Percentiles rank a stretch among this genome's conserved stretches.
Conservation (phyloP, 148 eudicot genomes). For the Vaccinium myrtillus region DNA sequence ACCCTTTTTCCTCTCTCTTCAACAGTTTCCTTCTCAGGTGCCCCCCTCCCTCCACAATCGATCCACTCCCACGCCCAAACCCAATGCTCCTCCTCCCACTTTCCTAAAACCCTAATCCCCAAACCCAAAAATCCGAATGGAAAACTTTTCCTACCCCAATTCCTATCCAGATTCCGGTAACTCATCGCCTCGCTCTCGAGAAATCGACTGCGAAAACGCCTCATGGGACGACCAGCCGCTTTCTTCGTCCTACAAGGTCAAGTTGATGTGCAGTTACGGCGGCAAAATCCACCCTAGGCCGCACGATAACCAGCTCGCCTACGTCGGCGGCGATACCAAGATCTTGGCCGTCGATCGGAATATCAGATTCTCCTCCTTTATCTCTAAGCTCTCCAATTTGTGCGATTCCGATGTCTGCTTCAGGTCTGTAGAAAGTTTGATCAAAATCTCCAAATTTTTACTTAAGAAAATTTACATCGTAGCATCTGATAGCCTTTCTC, state of each 20-base stretch:
- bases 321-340: constrained; percentile 70
- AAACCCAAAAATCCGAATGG: constrained; percentile 26
- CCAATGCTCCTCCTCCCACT: too few species aligned
- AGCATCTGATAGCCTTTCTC: not conserved
- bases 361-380: constrained; percentile 31
- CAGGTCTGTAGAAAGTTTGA: not conserved
- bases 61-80: not conserved
- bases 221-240: constrained; percentile 26
- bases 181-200: constrained; percentile 64
- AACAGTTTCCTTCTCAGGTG: not conserved
- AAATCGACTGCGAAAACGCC: constrained; percentile 48
- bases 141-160: constrained; percentile 34
- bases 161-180: constrained; percentile 54
- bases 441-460: not conserved
- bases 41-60: not conserved
- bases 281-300: constrained; percentile 69
- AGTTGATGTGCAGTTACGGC: constrained; percentile 58
- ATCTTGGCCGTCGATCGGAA: constrained; percentile 49
- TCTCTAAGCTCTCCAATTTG: constrained; percentile 30
- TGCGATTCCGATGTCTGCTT: not conserved
- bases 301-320: constrained; percentile 53
- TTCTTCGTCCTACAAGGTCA: constrained; percentile 35
- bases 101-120: not conserved
- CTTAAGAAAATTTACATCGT: not conserved
- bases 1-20: not conserved